A percentile compares a stretch with the other conserved stretches of the same genome.
phyloP scores from a whole-genome alignment of 441 rosid species.

The Erysimum pusillum region DNA sequence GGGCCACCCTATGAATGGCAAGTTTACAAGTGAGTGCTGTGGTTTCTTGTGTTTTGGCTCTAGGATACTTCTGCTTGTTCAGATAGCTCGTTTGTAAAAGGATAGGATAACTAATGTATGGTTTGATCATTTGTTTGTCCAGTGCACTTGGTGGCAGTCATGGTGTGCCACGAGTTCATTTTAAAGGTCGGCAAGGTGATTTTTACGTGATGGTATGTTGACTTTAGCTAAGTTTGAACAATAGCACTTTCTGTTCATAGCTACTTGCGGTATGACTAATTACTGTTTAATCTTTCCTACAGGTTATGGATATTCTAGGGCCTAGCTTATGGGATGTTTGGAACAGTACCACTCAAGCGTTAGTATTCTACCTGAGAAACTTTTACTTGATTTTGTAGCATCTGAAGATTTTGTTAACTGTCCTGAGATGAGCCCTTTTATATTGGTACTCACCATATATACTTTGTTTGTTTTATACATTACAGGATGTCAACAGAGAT shows the following conservation, averaged over 20 bases:
- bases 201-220: conserved; percentile 87
- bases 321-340: conserved; percentile 98
- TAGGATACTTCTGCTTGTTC: conserved; percentile 3
- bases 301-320: conserved; percentile 98
- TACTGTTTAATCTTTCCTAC: conserved; percentile 27
- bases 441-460: neutral
- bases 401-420: conserved; percentile 21
- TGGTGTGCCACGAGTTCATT: conserved; percentile 94
- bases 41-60: conserved; percentile 25
- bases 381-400: neutral
- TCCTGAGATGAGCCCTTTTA: neutral
- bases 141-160: conserved; percentile 96
- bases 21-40: conserved; percentile 80
- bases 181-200: conserved; percentile 92
- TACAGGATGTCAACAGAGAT: conserved; percentile 92
- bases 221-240: conserved; percentile 29
- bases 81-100: neutral
- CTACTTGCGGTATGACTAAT: conserved; percentile 25
- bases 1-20: conserved; percentile 98
- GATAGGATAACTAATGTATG: conserved; percentile 16
- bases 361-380: conserved; percentile 43
- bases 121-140: conserved; percentile 36
- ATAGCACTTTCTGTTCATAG: neutral
- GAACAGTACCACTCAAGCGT: conserved; percentile 85
- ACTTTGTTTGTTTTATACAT: conserved; percentile 26